Evolutionary conservation across 495 filamentous ascomycete genomes (phyloP).

Genomic region (Pseudotulostoma volvatum): DNA sequence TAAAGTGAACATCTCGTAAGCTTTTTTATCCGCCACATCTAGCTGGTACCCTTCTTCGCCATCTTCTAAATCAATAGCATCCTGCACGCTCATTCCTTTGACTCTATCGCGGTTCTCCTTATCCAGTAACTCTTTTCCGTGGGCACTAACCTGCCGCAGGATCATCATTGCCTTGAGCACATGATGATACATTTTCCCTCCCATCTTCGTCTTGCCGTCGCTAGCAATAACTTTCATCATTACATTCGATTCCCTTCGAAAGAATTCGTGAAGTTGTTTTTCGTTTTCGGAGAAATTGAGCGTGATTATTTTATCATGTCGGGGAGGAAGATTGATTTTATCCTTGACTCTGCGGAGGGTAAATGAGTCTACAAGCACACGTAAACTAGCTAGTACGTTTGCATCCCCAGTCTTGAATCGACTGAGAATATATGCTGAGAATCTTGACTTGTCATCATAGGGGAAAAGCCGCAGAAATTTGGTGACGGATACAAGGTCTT

Average conservation of each 20-base stretch:
- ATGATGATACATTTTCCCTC: conserved; percentile 72
- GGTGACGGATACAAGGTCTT: conserved; percentile 79
- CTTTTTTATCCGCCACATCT: conserved; percentile 42
- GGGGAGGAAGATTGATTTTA: conserved; percentile 62
- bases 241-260: conserved; percentile 44
- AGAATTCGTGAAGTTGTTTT: conserved; percentile 39
- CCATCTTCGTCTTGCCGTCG: conserved; percentile 42
- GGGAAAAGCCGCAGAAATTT: conserved; percentile 76
- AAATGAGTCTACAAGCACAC: conserved; percentile 82
- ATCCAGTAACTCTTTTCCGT: conserved; percentile 74
- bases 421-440: conserved; percentile 57
- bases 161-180: conserved; percentile 82
- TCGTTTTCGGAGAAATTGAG: conserved; percentile 43
- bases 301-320: conserved; percentile 51
- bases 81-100: conserved; percentile 59
- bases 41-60: conserved; percentile 43
- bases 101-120: conserved; percentile 63
- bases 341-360: conserved; percentile 88
- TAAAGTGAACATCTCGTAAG: conserved; percentile 65
- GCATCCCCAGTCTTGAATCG: conserved; percentile 68
- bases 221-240: conserved; percentile 40
- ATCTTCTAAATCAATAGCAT: conserved; percentile 75
- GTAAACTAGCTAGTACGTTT: conserved; percentile 66
- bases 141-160: conserved; percentile 76
- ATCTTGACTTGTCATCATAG: conserved; percentile 63